Base-by-base conservation (phyloP, 257 asterid species). In the Jacaranda copaia region DNA sequence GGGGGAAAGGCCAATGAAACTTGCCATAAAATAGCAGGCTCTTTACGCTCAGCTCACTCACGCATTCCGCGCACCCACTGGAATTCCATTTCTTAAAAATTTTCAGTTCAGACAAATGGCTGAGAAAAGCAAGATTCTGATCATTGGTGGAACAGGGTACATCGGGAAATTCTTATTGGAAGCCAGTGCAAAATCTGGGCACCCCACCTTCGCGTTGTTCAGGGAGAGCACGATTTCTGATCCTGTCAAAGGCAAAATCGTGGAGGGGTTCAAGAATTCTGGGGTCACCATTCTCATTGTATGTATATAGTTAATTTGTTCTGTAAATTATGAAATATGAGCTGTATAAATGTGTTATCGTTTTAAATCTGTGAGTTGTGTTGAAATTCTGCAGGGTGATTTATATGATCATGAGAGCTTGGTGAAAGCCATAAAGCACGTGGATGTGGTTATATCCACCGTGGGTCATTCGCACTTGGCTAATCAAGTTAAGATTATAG, bases 111-210 rank as follows among this genome's bases (percentile, higher is more conserved):
- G 49, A 40, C 82, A 39, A 77, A 92, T 91, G 97, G 97, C 86
- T 0, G 90, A 82, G 61, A 90, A 88, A 56, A 94, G 94, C 92
- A 92, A 91, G 90, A 82, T 94, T 79, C 48, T 94, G 87, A 80
- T 94, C 49, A 91, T 94, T 25, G 99, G 99, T 13, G 99, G 92
- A 79, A 90, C 98, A 0, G 99, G 99, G 20, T 86, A 91, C 77
- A 83, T 92, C 55, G 98, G 99, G 0, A 92, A 91, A 77, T 91
- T 82, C 87, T 64, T 94, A 4, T 86, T 88, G 1, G 93, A 92
- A 82, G 98, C 98, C 6, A 82, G 92, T 62, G 86, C 85, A 0
- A 91, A 88, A 69, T 81, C 87, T 35, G 96, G 91, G 3, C 93
- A 92, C 79, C 92, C 97, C n/a, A 94, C 99, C 3, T 91, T 87